Evolutionary conservation across 2,329 filamentous ascomycete species (phyloP).

Genomic region (Epichloe typhina): DNA sequence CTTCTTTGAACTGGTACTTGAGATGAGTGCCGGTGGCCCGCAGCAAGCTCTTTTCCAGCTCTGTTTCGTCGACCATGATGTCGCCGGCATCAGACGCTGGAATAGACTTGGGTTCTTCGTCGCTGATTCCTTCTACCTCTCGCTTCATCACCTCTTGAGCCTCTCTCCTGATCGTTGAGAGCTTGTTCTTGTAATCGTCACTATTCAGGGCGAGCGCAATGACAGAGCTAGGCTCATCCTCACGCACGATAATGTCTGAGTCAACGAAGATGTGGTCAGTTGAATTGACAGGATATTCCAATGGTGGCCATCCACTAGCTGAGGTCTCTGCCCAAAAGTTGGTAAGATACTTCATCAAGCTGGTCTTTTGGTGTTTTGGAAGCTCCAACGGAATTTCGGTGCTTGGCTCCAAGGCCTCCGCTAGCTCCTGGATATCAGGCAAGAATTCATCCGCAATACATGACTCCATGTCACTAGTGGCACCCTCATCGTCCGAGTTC

Average conservation of each 20-base stretch:
- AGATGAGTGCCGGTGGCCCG: constrained; percentile 82
- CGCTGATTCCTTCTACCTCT: constrained; percentile 19
- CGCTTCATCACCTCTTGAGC: constrained; percentile 29
- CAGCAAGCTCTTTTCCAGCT: constrained; percentile 74
- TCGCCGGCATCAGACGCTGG: constrained; percentile 24
- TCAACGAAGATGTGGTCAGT: constrained; percentile 95
- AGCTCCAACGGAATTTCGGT: constrained; percentile 57
- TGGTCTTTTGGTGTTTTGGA: constrained; percentile 85
- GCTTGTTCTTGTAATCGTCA: constrained; percentile 72
- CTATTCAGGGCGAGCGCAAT: constrained; percentile 88
- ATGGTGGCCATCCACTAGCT: constrained; percentile 79
- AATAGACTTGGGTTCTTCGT: constrained; percentile 17
- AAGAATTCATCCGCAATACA: constrained; percentile 55
- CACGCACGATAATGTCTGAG: constrained; percentile 90
- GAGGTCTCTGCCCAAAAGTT: constrained; percentile 98
- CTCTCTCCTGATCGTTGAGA: constrained; percentile 50
- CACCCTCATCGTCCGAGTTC: constrained; percentile 56
- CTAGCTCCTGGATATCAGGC: constrained; percentile 48
- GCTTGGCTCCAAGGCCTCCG: constrained; percentile 47
- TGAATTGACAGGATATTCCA: constrained; percentile 81
- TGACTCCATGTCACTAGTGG: constrained; percentile 58
- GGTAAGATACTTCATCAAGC: constrained; percentile 85
- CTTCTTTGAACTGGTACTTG: constrained; percentile 90
- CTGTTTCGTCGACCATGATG: constrained; percentile 45
- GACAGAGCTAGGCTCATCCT: constrained; percentile 92